Percentiles rank a stretch among this genome's conserved stretches.
phyloP scores from a whole-genome alignment of 345 rosid genomes.

The Gossypium bickii region DNA sequence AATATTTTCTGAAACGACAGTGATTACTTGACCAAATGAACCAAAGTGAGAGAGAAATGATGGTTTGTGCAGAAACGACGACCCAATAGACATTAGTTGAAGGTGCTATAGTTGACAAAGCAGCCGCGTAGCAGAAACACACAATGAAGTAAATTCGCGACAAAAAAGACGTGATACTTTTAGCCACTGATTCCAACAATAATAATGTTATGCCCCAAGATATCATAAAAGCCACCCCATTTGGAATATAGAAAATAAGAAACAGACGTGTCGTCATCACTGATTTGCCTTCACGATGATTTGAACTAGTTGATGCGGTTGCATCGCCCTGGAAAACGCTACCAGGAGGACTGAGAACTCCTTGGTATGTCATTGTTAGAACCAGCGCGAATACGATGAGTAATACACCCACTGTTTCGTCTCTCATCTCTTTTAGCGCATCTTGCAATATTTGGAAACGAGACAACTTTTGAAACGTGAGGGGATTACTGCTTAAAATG shows the following conservation, averaged over 20 bases:
- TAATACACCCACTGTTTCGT: neutral
- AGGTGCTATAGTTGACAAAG: neutral
- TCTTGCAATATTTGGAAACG: rapidly evolving
- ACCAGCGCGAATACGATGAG: neutral
- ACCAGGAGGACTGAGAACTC: neutral
- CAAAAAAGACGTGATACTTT: neutral
- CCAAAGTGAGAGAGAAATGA: too few relatives aligned
- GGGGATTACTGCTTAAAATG: neutral
- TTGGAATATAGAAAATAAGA: neutral
- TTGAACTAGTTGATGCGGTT: neutral
- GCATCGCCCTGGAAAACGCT: neutral
- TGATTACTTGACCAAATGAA: too few relatives aligned
- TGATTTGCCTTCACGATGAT: neutral
- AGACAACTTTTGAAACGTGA: neutral
- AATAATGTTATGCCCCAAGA: neutral
- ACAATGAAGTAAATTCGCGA: neutral
- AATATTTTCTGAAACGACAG: too few relatives aligned
- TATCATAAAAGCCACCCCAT: neutral
- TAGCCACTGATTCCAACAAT: neutral
- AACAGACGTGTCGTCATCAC: rapidly evolving
- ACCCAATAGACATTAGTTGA: neutral
- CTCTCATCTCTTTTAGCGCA: neutral
- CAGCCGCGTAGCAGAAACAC: neutral
- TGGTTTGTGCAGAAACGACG: too few relatives aligned
- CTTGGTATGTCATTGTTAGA: conserved; percentile 4